Base-by-base conservation (phyloP, 208 protist species). In the Leishmania tarentolae region DNA sequence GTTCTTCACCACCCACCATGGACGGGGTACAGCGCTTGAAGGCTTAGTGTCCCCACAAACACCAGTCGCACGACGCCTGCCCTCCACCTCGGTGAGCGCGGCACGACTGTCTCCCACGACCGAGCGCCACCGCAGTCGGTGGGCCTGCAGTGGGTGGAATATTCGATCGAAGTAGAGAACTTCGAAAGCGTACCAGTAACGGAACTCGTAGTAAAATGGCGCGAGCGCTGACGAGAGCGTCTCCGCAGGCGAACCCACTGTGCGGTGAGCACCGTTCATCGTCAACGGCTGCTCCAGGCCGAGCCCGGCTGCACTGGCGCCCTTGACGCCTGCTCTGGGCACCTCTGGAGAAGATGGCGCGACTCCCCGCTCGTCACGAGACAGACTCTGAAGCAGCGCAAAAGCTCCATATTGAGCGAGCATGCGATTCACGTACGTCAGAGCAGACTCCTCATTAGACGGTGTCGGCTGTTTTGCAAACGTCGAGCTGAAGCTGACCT, bases 171-270 rank as follows among this genome's bases (percentile, higher is more conserved):
- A 91, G 75, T 86, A 93, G 7, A 94, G 79, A 59, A 95, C 92
- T 78, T 95, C 92, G 56, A 86, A 92, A 68, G 85, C 86, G 72
- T 92, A 95, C 89, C 90, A 95, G 83, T 92, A 93, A 5, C 92
- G 90, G 77, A 93, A 93, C 77, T 91, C 86, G 76, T 86, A 87
- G 77, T 95, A 95, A 28, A 79, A 78, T 24, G 75, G 81, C 52
- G 63, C 75, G 19, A 79, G 71, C 17, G 57, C 80, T n/a, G 37
- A 75, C 47, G 71, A 53, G 17, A 75, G 21, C 35, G 68, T 50
- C 68, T 46, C 42, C 40, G 68, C 68, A 72, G 68, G 21, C 42
- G 19, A 0, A 13, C 24, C 42, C 11, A 28, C 44, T 19, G 52
- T 3, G 11, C 24, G 6, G n/a, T 57, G 70, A 13, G 3, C 57